phyloP scores from a whole-genome alignment of 805 yeast species.

The Myxozyma monticola region DNA sequence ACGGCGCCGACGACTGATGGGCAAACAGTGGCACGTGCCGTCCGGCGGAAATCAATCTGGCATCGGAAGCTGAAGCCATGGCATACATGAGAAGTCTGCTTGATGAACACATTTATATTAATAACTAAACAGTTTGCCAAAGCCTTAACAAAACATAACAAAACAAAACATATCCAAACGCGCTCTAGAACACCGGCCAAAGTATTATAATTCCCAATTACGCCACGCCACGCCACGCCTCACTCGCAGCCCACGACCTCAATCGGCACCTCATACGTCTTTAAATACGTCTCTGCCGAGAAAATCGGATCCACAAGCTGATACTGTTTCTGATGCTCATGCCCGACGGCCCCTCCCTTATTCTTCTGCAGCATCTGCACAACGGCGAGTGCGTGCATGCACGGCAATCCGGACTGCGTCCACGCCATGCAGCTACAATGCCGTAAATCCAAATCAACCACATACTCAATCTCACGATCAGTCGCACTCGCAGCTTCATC shows the following conservation, averaged over 20 bases:
- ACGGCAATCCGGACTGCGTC: constrained; percentile 9
- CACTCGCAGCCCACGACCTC: constrained; percentile 13
- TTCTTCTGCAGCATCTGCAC: not conserved
- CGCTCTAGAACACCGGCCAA: too few species aligned
- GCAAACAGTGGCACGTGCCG: too few species aligned
- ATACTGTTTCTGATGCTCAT: not conserved
- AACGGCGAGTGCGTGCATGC: constrained; percentile 13
- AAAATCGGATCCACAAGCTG: constrained; percentile 2
- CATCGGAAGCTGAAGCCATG: too few species aligned
- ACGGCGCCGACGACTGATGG: too few species aligned
- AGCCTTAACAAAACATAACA: too few species aligned
- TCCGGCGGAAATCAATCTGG: too few species aligned
- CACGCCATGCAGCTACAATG: constrained; percentile 18
- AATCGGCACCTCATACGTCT: constrained; percentile 17
- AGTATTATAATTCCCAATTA: too few species aligned
- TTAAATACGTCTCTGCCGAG: not conserved
- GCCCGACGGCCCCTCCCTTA: not conserved
- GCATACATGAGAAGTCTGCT: too few species aligned
- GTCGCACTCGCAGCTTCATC: not conserved
- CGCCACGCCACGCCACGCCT: too few species aligned
- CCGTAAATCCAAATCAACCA: constrained; percentile 12
- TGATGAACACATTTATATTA: too few species aligned
- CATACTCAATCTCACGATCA: constrained; percentile 8
- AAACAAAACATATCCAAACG: too few species aligned
- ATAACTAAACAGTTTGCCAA: too few species aligned